Conservation (phyloP, 768 basidiomycete genomes). For the Candolleomyces efflorescens region DNA sequence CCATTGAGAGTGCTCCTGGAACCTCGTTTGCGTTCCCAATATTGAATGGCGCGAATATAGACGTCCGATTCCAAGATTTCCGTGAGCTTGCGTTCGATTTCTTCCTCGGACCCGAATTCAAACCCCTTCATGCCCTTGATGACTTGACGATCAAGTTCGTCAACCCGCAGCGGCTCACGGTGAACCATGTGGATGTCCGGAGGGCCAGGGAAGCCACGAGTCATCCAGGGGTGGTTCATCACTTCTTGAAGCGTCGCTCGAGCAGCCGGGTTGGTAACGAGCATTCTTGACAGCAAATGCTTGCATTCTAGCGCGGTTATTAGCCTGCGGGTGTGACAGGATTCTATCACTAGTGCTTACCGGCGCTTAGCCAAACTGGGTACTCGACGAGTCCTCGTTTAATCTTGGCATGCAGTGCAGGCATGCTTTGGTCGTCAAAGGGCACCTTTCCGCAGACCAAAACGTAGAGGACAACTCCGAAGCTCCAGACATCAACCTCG, state of each 20-base stretch:
- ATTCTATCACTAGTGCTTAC: conserved; percentile 39
- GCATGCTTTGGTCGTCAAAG: conserved; percentile 99
- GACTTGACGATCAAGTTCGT: conserved; percentile 85
- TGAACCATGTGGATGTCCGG: conserved; percentile 84
- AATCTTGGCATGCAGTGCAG: conserved; percentile 97
- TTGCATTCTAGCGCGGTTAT: conserved; percentile 72
- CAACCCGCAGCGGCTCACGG: conserved; percentile 83
- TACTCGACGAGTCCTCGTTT: conserved; percentile 97
- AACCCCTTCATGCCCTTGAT: conserved; percentile 93
- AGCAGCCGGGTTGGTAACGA: conserved; percentile 86
- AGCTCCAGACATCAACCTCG: conserved; percentile 99
- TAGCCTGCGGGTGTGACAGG: not conserved
- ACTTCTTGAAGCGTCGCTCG: conserved; percentile 86
- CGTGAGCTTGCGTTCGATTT: conserved; percentile 72
- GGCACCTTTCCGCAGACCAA: conserved; percentile 98
- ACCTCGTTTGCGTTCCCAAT: conserved; percentile 73
- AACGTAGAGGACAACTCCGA: conserved; percentile 96
- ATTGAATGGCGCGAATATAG: conserved; percentile 67
- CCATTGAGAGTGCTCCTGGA: conserved; percentile 29
- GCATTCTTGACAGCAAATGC: conserved; percentile 87
- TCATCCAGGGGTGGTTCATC: conserved; percentile 87
- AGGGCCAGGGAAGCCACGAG: conserved; percentile 75
- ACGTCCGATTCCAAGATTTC: conserved; percentile 73
- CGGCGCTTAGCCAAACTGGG: conserved; percentile 92
- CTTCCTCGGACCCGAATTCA: conserved; percentile 88